Base-by-base conservation (phyloP, 2,329 filamentous ascomycete species). In the Chalaropsis thielavioides region DNA sequence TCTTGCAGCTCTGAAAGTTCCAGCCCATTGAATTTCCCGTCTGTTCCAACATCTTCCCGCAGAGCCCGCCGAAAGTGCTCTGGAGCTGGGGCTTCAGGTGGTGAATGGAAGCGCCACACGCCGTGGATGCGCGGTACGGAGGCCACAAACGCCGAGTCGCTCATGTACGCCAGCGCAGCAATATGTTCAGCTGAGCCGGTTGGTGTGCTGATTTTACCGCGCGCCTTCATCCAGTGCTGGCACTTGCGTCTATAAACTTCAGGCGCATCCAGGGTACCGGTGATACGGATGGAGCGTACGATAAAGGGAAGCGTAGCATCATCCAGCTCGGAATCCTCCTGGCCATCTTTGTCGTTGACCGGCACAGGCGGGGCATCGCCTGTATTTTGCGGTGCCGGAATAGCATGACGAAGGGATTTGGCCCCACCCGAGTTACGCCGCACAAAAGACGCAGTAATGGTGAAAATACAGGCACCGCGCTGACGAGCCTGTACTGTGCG, bases 401-500 rank as follows among this genome's bases (percentile, higher is more conserved):
- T 79, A 2, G 84, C 82, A 76, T 96, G 91, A 65, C 83, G 75
- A 3, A 94, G 80, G 72, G 74, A 76, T 73, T 72, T 71, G 61
- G 69, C 68, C 15, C 78, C 81, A 62, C 80, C 82, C 68, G 79
- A 82, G 67, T 79, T 81, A 71, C 87, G 84, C 19, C 83, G 80
- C 72, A 88, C 87, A 73, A 99, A 97, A 68, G 88, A 94, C 76
- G 95, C 84, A 5, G 92, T 99, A 1, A 90, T 94, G 19, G 92
- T 97, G 77, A 97, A 97, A 76, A 99, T 97, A 72, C 88, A 89
- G 67, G 85, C 84, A 10, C 92, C 94, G 49, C 85, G 81, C 77
- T 99, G 94, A 35, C 91, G 81, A 40, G 94, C 94, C 76, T 97
- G 92, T n/a, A 99, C 94, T 0, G 92, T 97, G 64, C 94, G 82